Conservation (phyloP, 164 flowering plant species). For the Platanus orientalis region DNA sequence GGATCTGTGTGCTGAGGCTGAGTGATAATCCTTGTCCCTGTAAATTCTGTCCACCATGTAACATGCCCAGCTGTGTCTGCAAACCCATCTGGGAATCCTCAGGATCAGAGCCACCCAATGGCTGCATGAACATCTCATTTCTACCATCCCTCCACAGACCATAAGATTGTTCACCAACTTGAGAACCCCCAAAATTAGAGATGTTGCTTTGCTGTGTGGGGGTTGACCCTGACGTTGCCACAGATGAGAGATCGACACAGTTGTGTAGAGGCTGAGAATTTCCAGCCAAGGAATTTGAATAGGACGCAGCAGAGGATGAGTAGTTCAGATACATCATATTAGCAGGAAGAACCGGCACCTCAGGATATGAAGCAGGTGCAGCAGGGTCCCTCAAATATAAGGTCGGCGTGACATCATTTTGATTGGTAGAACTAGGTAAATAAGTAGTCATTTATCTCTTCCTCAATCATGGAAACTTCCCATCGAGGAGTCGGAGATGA, state of each 20-base stretch:
- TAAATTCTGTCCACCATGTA: constrained; percentile 37
- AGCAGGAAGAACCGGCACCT: constrained; percentile 38
- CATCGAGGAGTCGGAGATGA: constrained; percentile 12
- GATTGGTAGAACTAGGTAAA: constrained; percentile 52
- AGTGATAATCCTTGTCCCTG: constrained; percentile 66
- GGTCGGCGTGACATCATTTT: constrained; percentile 48
- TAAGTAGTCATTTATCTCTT: constrained; percentile 61
- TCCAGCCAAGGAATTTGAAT: constrained; percentile 42
- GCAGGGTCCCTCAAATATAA: constrained; percentile 48
- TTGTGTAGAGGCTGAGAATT: constrained; percentile 43
- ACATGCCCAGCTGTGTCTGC: constrained; percentile 29
- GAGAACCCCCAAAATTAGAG: constrained; percentile 39
- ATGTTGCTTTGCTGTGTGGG: constrained; percentile 52
- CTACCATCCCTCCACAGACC: constrained; percentile 60
- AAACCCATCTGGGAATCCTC: constrained; percentile 31
- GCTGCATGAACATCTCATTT: constrained; percentile 51
- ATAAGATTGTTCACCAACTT: constrained; percentile 35
- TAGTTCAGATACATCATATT: constrained; percentile 62
- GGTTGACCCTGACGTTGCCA: constrained; percentile 37
- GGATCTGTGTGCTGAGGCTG: constrained; percentile 58
- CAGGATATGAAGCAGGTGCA: constrained; percentile 41
- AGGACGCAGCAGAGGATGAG: constrained; percentile 45
- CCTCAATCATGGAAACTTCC: constrained; percentile 17
- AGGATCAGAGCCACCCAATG: constrained; percentile 28
- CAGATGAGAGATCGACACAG: constrained; percentile 39